These are phyloP conservation scores for Sporodiniella umbellata DNA, from an alignment of 371 early-diverging fungal genomes.

Conservation along the genomic window DNA sequence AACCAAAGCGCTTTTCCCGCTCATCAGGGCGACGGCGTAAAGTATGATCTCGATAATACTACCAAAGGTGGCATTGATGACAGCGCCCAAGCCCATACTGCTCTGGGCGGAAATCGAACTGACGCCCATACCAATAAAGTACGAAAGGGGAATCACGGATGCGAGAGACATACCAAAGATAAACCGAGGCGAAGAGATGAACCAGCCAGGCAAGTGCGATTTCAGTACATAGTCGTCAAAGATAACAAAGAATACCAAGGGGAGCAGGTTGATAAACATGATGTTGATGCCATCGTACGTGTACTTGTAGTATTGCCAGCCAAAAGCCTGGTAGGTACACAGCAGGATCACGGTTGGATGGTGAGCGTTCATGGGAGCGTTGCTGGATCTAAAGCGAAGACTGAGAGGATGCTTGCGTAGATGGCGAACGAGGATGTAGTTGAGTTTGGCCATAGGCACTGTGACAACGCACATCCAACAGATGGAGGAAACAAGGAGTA, in stretches of 20 bases:
- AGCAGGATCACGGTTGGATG: conserved; percentile 63
- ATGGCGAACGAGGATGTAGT: conserved; percentile 72
- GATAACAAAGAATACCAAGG: conserved; percentile 76
- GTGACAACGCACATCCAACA: conserved; percentile 90
- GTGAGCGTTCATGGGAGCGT: conserved; percentile 24
- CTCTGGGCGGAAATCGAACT: conserved; percentile 94
- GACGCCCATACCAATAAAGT: conserved; percentile 96
- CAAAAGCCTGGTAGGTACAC: conserved; percentile 79
- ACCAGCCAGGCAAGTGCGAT: conserved; percentile 44
- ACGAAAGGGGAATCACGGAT: conserved; percentile 89
- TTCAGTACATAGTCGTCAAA: conserved; percentile 77
- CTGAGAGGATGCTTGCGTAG: conserved; percentile 79
- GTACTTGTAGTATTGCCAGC: conserved; percentile 87
- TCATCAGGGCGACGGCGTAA: conserved; percentile 83
- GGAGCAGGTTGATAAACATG: conserved; percentile 89
- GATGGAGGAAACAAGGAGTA: conserved; percentile 69
- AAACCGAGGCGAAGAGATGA: conserved; percentile 61
- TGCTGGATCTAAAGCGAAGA: conserved; percentile 67
- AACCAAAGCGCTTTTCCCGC: conserved; percentile 85
- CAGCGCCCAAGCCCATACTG: conserved; percentile 89
- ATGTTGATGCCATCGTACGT: conserved; percentile 96
- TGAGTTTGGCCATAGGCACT: conserved; percentile 94
- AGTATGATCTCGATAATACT: conserved; percentile 94
- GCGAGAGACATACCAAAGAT: conserved; percentile 78
- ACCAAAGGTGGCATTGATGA: conserved; percentile 97